These are phyloP conservation scores for Austroboletus eburneus DNA, from an alignment of 768 basidiomycete genomes.

Conservation along the genomic window DNA sequence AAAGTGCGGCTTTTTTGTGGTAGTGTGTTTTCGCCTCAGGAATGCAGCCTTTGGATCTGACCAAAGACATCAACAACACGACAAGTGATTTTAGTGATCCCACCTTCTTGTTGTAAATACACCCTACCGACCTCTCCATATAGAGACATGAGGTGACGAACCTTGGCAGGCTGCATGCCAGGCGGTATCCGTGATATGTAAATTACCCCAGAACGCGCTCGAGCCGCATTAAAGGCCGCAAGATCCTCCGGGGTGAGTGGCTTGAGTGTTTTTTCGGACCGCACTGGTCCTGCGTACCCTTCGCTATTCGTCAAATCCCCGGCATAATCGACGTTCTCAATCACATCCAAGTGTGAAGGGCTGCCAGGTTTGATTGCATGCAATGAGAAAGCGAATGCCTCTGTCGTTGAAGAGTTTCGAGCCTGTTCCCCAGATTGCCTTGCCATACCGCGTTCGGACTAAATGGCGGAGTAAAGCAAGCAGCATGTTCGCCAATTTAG, in stretches of 20 bases:
- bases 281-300: constrained; percentile 50
- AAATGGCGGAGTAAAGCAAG: background rate
- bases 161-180: constrained; percentile 95
- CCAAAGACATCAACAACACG: background rate
- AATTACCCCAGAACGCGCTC: constrained; percentile 77
- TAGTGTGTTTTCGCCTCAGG: constrained; percentile 72
- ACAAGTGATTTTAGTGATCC: constrained; percentile 14
- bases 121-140: constrained; percentile 91
- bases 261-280: constrained; percentile 50
- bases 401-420: background rate
- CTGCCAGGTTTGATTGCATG: background rate
- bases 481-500: too few species aligned
- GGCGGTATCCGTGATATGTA: constrained; percentile 97
- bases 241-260: constrained; percentile 74
- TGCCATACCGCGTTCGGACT: background rate
- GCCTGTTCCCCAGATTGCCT: background rate
- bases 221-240: constrained; percentile 67
- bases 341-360: constrained; percentile 3
- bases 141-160: constrained; percentile 86
- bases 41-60: constrained; percentile 86
- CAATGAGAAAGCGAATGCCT: background rate
- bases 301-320: constrained; percentile 44
- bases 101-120: constrained; percentile 91
- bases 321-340: constrained; percentile 25
- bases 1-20: constrained; percentile 83